Base-by-base conservation (phyloP, 1,284 basidiomycete genomes). In the Cutaneotrichosporon daszewskae region DNA sequence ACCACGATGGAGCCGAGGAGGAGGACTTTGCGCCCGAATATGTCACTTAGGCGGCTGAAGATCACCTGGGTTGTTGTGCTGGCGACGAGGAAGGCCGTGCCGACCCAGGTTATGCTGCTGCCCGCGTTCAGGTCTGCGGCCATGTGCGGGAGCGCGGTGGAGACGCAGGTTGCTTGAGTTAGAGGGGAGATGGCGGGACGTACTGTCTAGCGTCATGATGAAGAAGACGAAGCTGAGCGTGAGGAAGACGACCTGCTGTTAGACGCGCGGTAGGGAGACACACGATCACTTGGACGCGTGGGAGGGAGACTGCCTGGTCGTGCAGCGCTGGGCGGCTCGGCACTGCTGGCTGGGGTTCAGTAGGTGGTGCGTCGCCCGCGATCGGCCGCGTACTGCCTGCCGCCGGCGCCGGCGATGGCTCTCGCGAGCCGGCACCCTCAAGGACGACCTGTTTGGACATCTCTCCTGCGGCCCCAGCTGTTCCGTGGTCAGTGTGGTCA, bases 51-150 rank as follows among this genome's bases (percentile, higher is more conserved):
- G 3, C 61, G 40, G 3, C 57, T 57, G 5, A 49, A 48, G 43
- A 58, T 47, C 32, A 62, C 51, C 38, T 58, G 57, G 32, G 60
- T 57, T n/a, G 53, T 52, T 2, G 62, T 63, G 28, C 53, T 55
- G 12, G 62, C 59, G 14, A 64, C 56, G n/a, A 62, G 46, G 38
- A 62, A 55, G 2, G 55, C 45, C 17, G 62, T 60, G 3, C 59
- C 61, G 16, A 58, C 59, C 62, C 62, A 62, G n/a, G 54, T 57
- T 31, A 64, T 55, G 13, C 49, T 55, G 3, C 32, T 29, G 4
- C 54, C 42, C 1, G 60, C 57, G 32, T 57, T 43, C 1, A 64
- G 49, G 19, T 62, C 60, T 5, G 34, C 34, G 1, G 52, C 60
- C 8, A 64, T 59, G 5, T 40, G 39, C 0, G 62, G 62, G 17